Evolutionary conservation across 2,329 filamentous ascomycete species (phyloP), one percentile per base, ranked within the genome.

Genomic region (Fusarium sp.): DNA sequence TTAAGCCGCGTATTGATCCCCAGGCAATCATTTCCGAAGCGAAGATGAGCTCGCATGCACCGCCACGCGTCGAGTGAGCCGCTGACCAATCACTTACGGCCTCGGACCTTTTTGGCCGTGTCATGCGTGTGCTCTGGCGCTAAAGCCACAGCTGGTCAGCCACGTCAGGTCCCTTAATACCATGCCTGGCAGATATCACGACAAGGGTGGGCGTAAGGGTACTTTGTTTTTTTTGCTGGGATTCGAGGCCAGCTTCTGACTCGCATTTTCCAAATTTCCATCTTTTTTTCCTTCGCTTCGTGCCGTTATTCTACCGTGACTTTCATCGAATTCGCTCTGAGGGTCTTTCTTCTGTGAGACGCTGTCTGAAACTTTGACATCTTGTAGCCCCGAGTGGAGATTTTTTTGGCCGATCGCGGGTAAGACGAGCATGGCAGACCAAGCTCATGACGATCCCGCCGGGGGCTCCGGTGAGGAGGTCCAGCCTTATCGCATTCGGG

Each of bases 401-500:
- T 31, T 37, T 45, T 37, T 64, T 35, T 60, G 18, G 48, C 41
- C 29, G 39, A 45, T 41, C 35, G 27, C 33, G 61, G 65, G 66
- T 68, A 65, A 68, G 52, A 71, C 29, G 48, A 50, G 22, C 16
- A 75, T 75, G 73, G 58, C 73, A 16, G 64, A 72, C 33, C 66
- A 72, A 43, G 37, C 66, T 37, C 66, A 70, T 74, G 65, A 80
- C 52, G 74, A 67, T 27, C 75, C 81, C 35, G 58, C 68, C 18
- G 75, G 65, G 48, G 67, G 73, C 31, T 68, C 75, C 58, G 81
- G 80, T 18, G 83, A 87, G 50, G 86, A 89, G 71, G 79, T 90
- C 50, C 86, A 85, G 78, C 85, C 87, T 60, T 91, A 91, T 81
- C 87, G 82, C 66, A 88, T 91, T 64, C 89, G 89, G 79, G 89